Conservation (phyloP, 345 rosid species). For the Theobroma cacao region DNA sequence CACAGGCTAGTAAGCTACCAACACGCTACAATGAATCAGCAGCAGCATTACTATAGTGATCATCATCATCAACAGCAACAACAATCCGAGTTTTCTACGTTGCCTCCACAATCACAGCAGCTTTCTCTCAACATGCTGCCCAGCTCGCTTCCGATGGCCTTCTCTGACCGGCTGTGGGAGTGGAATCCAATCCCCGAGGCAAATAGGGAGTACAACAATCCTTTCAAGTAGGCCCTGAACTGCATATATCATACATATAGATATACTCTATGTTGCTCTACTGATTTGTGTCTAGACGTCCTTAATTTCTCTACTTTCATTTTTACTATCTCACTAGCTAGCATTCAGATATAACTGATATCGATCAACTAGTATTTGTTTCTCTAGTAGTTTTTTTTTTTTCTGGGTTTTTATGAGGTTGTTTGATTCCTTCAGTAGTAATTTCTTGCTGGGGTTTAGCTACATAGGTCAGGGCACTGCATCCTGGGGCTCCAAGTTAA, state of each 20-base stretch:
- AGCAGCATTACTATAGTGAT: slow-evolving; percentile 24
- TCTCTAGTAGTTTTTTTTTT: slow-evolving; percentile 7
- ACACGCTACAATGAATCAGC: slow-evolving; percentile 42
- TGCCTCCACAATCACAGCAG: slow-evolving; percentile 37
- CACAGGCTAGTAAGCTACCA: slow-evolving; percentile 67
- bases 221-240: slow-evolving; percentile 52
- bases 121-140: slow-evolving; percentile 48
- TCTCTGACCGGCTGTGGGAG: slow-evolving; percentile 72
- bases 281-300: background rate
- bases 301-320: background rate
- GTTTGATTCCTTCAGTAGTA: background rate
- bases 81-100: slow-evolving; percentile 33
- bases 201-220: slow-evolving; percentile 45
- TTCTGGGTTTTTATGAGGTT: background rate
- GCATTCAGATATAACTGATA: background rate
- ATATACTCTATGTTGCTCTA: background rate
- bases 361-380: background rate
- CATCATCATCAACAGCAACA: slow-evolving; percentile 40
- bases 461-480: background rate
- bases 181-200: slow-evolving; percentile 82
- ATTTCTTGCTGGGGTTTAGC: background rate
- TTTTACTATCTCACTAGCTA: background rate
- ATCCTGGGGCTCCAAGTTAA: background rate
- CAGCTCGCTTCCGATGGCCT: slow-evolving; percentile 36
- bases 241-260: background rate